A percentile compares a stretch with the other conserved stretches of the same genome.
phyloP scores from a whole-genome alignment of 805 yeast genomes.

The Kuraishia floccosa region DNA sequence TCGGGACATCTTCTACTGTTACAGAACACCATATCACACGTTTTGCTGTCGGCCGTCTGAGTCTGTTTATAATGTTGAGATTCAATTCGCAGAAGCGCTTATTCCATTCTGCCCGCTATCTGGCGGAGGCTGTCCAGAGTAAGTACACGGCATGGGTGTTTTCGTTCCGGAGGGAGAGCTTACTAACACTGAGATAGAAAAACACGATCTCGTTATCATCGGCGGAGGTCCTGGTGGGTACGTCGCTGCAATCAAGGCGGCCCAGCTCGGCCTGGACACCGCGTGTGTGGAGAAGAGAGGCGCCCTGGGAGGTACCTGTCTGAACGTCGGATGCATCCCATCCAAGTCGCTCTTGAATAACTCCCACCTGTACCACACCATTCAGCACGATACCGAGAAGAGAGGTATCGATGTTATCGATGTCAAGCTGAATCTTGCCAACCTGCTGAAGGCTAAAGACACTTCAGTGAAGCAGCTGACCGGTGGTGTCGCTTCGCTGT shows the following conservation, averaged over 20 bases:
- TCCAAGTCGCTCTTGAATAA: constrained; percentile 93
- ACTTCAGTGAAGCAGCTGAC: constrained; percentile 83
- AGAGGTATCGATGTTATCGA: constrained; percentile 85
- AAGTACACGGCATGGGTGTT: no score
- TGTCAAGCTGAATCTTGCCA: constrained; percentile 61
- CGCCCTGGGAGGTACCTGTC: constrained; percentile 92
- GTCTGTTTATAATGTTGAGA: no score
- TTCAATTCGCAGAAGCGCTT: no score
- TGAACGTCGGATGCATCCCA: constrained; percentile 98
- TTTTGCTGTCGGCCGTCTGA: no score
- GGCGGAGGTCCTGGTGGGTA: constrained; percentile 99
- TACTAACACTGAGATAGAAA: constrained; percentile 9
- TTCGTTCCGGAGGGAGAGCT: neutral
- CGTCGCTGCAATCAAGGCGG: constrained; percentile 97
- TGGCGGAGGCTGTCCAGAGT: no score
- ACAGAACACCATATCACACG: no score
- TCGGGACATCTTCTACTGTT: no score
- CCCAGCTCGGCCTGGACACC: constrained; percentile 88
- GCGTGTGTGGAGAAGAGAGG: constrained; percentile 99
- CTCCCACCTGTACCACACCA: constrained; percentile 85
- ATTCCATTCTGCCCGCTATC: no score
- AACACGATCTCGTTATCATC: constrained; percentile 86
- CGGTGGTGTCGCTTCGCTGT: constrained; percentile 86
- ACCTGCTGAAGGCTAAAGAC: constrained; percentile 88
- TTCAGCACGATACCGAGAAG: constrained; percentile 68